These are phyloP conservation scores for Ceriops zippeliana DNA, from an alignment of 345 rosid genomes.

Conservation along the genomic window DNA sequence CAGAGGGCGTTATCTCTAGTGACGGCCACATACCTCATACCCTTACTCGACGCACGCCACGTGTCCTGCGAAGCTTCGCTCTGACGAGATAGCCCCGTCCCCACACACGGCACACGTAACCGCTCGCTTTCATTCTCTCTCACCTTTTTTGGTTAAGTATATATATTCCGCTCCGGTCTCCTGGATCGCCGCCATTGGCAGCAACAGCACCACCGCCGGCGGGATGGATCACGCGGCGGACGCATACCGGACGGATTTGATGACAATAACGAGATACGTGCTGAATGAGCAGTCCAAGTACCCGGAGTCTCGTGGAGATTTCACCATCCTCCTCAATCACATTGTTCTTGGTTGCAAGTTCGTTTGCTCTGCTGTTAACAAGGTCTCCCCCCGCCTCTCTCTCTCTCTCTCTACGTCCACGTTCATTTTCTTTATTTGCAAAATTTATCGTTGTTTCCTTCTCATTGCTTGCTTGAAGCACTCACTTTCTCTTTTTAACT, in stretches of 20 bases:
- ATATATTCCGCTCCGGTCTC: slow-evolving; percentile 14
- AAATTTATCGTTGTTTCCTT: too few relatives aligned
- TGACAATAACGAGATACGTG: slow-evolving; percentile 90
- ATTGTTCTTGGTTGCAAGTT: slow-evolving; percentile 98
- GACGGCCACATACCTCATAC: slow-evolving; percentile 41
- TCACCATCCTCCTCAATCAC: slow-evolving; percentile 83
- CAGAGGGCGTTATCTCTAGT: slow-evolving; percentile 41
- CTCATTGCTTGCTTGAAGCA: too few relatives aligned
- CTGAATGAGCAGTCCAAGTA: slow-evolving; percentile 82
- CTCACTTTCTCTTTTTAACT: too few relatives aligned
- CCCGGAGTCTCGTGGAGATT: slow-evolving; percentile 97
- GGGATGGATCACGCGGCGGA: slow-evolving; percentile 88
- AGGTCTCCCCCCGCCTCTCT: slow-evolving; percentile 38
- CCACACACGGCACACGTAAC: background rate
- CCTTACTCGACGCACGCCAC: slow-evolving; percentile 38
- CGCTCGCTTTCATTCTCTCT: slow-evolving; percentile 8
- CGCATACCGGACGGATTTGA: slow-evolving; percentile 85
- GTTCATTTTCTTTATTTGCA: too few relatives aligned
- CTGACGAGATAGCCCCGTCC: slow-evolving; percentile 19
- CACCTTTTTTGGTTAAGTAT: slow-evolving; percentile 21
- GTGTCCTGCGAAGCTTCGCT: slow-evolving; percentile 44
- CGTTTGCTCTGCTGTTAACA: slow-evolving; percentile 91
- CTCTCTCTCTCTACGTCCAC: too few relatives aligned
- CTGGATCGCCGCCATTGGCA: slow-evolving; percentile 23
- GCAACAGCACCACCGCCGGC: background rate